Conservation (phyloP, 495 filamentous ascomycete genomes). For the Acidiella bohemica region DNA sequence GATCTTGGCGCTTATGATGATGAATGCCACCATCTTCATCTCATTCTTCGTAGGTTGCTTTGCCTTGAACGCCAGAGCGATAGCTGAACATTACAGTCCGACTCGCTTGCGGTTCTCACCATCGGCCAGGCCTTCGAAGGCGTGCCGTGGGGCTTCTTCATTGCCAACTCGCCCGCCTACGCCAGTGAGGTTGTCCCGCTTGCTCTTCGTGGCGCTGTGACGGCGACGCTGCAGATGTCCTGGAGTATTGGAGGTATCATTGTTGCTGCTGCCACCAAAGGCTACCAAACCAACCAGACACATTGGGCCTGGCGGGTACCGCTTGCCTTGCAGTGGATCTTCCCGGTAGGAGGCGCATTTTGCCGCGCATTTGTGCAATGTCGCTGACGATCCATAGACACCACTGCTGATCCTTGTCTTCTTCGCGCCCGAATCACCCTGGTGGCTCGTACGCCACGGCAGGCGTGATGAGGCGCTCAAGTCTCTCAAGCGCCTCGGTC, state of each 20-base stretch:
- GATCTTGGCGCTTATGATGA: conserved; percentile 16
- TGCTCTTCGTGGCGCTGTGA: conserved; percentile 16
- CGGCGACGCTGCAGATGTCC: conserved; percentile 22
- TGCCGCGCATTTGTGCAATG: not conserved
- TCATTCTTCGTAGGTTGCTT: conserved; percentile 23
- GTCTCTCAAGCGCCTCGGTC: conserved; percentile 46
- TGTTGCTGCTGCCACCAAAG: conserved; percentile 17
- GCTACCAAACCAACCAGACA: conserved; percentile 1
- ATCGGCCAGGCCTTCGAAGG: conserved; percentile 20
- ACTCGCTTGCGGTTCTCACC: conserved; percentile 17
- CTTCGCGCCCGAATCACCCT: conserved; percentile 64
- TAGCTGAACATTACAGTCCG: too few species aligned
- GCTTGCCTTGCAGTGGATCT: too few species aligned
- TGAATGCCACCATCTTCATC: conserved; percentile 24
- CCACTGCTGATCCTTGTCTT: conserved; percentile 58
- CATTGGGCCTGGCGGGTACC: too few species aligned
- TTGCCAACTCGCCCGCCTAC: conserved; percentile 20
- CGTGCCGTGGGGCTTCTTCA: conserved; percentile 24
- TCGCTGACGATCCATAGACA: conserved; percentile 20
- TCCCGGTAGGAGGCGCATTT: conserved; percentile 18
- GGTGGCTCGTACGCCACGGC: too few species aligned
- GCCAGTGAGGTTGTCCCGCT: conserved; percentile 22
- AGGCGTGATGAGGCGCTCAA: conserved; percentile 53
- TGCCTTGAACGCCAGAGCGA: too few species aligned
- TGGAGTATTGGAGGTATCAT: conserved; percentile 22